Evolutionary conservation across 2,329 filamentous ascomycete genomes (phyloP).

Genomic region (Fusarium oligoseptatum): DNA sequence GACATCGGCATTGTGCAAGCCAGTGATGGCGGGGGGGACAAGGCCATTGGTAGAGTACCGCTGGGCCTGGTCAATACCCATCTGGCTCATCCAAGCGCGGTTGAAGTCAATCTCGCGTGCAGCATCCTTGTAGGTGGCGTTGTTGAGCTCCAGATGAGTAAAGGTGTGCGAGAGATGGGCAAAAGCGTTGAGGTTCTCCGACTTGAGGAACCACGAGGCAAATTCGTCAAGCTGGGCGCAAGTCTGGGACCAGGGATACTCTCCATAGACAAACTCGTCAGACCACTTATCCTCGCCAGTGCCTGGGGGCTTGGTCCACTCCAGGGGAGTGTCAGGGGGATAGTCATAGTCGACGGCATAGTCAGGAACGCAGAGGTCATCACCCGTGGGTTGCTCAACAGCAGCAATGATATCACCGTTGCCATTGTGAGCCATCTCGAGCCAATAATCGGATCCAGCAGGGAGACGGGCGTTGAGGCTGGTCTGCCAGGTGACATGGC

Average conservation of each 20-base stretch:
- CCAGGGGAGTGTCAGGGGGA: constrained; percentile 21
- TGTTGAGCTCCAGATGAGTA: constrained; percentile 32
- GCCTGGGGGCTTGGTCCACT: constrained; percentile 23
- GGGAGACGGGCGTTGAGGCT: constrained; percentile 30
- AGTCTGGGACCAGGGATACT: constrained; percentile 22
- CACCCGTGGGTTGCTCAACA: neutral
- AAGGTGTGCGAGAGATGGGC: constrained; percentile 36
- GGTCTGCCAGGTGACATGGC: constrained; percentile 31
- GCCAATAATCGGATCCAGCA: constrained; percentile 25
- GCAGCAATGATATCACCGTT: constrained; percentile 32
- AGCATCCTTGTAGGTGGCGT: constrained; percentile 33
- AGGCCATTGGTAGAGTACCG: constrained; percentile 28
- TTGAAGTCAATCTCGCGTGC: constrained; percentile 33
- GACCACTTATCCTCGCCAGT: constrained; percentile 30
- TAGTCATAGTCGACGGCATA: constrained; percentile 21
- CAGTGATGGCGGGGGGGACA: constrained; percentile 33
- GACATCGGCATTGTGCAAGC: constrained; percentile 34
- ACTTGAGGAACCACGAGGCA: constrained; percentile 29
- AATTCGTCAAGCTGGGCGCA: constrained; percentile 31
- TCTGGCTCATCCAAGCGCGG: constrained; percentile 30
- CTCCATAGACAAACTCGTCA: constrained; percentile 11
- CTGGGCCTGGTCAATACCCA: constrained; percentile 24
- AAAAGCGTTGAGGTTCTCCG: constrained; percentile 31
- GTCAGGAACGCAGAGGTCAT: neutral
- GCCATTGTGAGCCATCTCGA: constrained; percentile 35